phyloP scores from a whole-genome alignment of 73 alveolate species.

The Paramecium caudatum region DNA sequence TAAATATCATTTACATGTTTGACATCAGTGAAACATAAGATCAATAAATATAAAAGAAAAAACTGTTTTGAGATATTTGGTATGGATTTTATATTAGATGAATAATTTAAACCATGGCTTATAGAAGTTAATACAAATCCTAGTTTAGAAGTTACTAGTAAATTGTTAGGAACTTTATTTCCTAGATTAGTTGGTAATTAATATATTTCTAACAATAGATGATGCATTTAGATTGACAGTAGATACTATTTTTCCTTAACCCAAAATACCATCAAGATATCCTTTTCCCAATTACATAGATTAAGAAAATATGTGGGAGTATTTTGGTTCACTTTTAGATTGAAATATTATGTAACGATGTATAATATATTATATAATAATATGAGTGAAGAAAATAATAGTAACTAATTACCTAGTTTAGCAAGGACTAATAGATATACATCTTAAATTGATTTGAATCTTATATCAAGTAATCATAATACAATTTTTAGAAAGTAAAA shows the following conservation, averaged over 20 bases:
- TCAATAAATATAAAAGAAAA: conserved; percentile 82
- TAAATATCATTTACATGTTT: conserved; percentile 77
- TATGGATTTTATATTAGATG: conserved; percentile 95
- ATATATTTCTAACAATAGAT: conserved; percentile 76
- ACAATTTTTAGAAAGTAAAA: conserved; percentile 51
- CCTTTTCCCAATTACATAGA: conserved; percentile 10
- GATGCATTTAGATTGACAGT: conserved; percentile 77
- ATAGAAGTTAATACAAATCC: conserved; percentile 97
- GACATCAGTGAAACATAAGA: conserved; percentile 78
- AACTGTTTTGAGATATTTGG: conserved; percentile 96
- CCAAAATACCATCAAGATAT: background rate
- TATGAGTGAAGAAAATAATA: conserved; percentile 2
- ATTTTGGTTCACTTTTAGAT: conserved; percentile 10
- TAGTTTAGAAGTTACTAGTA: conserved; percentile 91
- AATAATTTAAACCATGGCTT: conserved; percentile 90
- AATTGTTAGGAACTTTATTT: conserved; percentile 83
- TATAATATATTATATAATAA: background rate
- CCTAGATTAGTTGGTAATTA: conserved; percentile 88
- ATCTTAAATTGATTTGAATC: conserved; percentile 37
- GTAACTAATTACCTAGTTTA: background rate
- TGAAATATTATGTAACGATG: conserved; percentile 15
- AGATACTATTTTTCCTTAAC: conserved; percentile 51
- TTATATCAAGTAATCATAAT: background rate
- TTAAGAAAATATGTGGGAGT: conserved; percentile 57
- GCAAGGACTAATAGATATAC: conserved; percentile 49